These are phyloP conservation scores for Colletotrichum acutatum DNA, from an alignment of 2,329 filamentous ascomycete genomes.

Conservation along the genomic window DNA sequence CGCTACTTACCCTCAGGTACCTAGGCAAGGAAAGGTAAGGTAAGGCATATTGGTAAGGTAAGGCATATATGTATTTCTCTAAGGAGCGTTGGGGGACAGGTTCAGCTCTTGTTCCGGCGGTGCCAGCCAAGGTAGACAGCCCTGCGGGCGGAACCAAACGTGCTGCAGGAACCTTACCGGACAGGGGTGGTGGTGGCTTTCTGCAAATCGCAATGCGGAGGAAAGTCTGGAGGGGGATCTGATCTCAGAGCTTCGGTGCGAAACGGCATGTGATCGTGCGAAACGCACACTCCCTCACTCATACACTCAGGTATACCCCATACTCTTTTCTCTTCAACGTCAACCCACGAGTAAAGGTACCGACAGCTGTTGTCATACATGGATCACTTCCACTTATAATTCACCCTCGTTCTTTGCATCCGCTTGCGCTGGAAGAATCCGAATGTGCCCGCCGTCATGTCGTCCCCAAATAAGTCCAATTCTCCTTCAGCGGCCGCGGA, in stretches of 20 bases:
- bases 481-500: constrained; percentile 29
- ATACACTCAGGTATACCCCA: neutral
- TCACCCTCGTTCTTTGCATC: neutral
- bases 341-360: neutral
- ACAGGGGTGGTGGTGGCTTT: constrained; percentile 18
- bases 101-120: neutral
- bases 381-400: neutral
- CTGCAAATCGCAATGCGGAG: constrained; percentile 1
- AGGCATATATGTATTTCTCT: neutral
- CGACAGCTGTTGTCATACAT: neutral
- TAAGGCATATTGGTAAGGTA: no score
- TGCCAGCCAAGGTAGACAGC: constrained; percentile 22
- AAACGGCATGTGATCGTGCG: constrained; percentile 31
- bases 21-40: neutral
- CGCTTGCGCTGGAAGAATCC: neutral
- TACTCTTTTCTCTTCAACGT: neutral
- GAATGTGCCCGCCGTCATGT: constrained; percentile 19
- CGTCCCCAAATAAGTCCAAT: constrained; percentile 35
- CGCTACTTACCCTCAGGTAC: neutral
- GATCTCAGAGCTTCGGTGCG: constrained; percentile 18
- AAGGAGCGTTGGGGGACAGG: neutral
- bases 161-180: constrained; percentile 33
- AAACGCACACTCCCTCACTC: constrained; percentile 7
- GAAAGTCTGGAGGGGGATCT: constrained; percentile 3
- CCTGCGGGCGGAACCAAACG: constrained; percentile 28